A percentile compares a stretch with the other conserved stretches of the same genome.
Evolutionary conservation across 768 basidiomycete species (phyloP).

Genomic region (Kwoniella botswanensis): DNA sequence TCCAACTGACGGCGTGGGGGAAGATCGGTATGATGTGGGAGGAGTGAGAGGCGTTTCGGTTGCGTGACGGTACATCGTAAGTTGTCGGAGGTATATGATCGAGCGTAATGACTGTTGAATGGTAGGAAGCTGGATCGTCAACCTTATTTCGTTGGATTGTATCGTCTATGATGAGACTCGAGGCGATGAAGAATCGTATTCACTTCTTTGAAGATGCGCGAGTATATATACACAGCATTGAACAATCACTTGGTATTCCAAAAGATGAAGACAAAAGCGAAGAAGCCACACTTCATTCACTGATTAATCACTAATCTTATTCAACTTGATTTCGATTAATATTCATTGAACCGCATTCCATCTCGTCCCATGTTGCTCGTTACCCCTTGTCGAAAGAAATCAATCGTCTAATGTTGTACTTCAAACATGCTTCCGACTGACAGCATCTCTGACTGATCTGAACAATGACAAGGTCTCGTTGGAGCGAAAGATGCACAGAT

Average conservation of each 20-base stretch:
- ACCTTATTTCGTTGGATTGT: not conserved
- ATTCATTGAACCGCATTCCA: not conserved
- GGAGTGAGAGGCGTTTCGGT: not conserved
- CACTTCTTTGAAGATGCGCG: not conserved
- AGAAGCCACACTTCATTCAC: conserved; percentile 6
- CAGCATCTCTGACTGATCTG: not conserved
- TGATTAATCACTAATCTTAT: not conserved
- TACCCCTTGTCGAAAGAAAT: not conserved
- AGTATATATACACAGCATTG: conserved; percentile 6
- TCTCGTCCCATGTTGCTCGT: not conserved
- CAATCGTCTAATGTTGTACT: not conserved
- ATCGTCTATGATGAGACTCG: not conserved
- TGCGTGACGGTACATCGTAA: not conserved
- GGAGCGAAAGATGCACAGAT: conserved; percentile 3
- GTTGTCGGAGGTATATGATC: not conserved
- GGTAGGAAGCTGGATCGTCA: not conserved
- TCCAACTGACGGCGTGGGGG: not conserved
- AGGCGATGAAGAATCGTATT: not conserved
- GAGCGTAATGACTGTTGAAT: not conserved
- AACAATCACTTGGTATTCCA: not conserved
- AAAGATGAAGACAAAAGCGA: conserved; percentile 4
- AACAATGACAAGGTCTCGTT: conserved; percentile 1
- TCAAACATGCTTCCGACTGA: not conserved
- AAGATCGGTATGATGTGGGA: not conserved
- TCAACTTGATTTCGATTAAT: not conserved